Percentiles rank a stretch among this genome's conserved stretches.
Evolutionary conservation across 257 asterid species (phyloP).

Genomic region (Misopates orontium): DNA sequence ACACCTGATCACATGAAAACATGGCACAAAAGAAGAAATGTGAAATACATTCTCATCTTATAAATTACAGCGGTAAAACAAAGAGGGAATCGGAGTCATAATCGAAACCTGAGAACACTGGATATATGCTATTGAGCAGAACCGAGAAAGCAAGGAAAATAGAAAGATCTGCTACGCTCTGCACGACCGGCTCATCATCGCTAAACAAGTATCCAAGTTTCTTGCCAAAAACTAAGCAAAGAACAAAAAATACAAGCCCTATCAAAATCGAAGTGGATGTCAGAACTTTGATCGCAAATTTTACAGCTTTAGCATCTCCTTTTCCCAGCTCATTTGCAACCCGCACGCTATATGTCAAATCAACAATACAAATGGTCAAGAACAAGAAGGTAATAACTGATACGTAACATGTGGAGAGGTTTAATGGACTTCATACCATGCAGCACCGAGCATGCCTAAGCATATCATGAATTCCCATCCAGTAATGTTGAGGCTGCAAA

Average conservation of each 20-base stretch:
- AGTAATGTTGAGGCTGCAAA: slow-evolving; percentile 66
- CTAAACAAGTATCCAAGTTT: slow-evolving; percentile 57
- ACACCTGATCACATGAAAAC: slow-evolving; percentile 48
- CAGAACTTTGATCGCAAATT: slow-evolving; percentile 48
- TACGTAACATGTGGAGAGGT: neutral
- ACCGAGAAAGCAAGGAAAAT: slow-evolving; percentile 45
- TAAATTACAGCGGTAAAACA: neutral
- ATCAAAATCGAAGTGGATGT: slow-evolving; percentile 44
- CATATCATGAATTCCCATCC: slow-evolving; percentile 90
- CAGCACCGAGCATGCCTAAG: slow-evolving; percentile 78
- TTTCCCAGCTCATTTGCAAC: slow-evolving; percentile 73
- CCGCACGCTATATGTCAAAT: slow-evolving; percentile 46
- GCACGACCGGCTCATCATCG: slow-evolving; percentile 38
- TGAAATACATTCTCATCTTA: neutral
- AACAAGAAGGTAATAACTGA: neutral
- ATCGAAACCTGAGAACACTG: slow-evolving; percentile 58
- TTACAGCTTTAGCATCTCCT: slow-evolving; percentile 62
- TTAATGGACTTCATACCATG: slow-evolving; percentile 46
- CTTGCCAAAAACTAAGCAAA: slow-evolving; percentile 45
- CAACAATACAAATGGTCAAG: neutral
- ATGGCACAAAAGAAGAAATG: neutral
- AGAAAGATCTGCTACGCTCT: slow-evolving; percentile 50
- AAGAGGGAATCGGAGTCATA: neutral
- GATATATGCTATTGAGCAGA: slow-evolving; percentile 59
- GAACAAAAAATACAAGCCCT: slow-evolving; percentile 43